Percentiles rank a stretch among this genome's conserved stretches.
These are phyloP conservation scores for Populus hybrid DNA, from an alignment of 441 rosid genomes.

Conservation along the genomic window DNA sequence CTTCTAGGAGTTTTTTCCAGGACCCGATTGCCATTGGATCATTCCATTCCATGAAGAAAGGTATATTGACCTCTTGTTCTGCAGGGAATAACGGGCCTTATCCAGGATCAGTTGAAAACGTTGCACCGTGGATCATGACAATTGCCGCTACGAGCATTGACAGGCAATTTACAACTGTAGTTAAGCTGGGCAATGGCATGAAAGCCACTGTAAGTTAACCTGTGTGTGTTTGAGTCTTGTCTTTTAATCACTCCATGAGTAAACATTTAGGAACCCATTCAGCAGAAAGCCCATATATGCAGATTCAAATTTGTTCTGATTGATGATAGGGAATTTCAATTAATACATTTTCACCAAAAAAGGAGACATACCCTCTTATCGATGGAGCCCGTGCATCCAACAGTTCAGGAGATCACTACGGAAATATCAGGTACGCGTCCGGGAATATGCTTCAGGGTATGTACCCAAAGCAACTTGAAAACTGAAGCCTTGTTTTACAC, in stretches of 20 bases:
- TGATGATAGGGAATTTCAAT: conserved; percentile 53
- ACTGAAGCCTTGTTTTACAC: too few species aligned
- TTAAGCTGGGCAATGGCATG: conserved; percentile 37
- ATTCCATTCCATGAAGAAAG: conserved; percentile 54
- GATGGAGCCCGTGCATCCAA: conserved; percentile 61
- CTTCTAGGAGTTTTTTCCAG: conserved; percentile 29
- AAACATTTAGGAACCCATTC: background rate
- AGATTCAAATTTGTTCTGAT: background rate
- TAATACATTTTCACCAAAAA: conserved; percentile 53
- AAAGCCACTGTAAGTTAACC: conserved; percentile 29
- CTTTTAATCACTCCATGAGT: background rate
- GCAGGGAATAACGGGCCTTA: conserved; percentile 52
- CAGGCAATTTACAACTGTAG: conserved; percentile 39
- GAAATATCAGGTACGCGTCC: conserved; percentile 46
- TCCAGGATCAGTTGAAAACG: conserved; percentile 37
- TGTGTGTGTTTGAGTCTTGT: background rate
- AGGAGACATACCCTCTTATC: conserved; percentile 55
- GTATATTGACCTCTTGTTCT: conserved; percentile 47
- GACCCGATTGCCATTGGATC: conserved; percentile 53
- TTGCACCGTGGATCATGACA: conserved; percentile 53
- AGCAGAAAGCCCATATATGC: background rate
- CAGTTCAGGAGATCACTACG: conserved; percentile 24
- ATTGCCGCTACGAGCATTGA: conserved; percentile 51
- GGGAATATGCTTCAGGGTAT: background rate
- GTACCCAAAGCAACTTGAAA: too few species aligned